Evolutionary conservation across 805 yeast genomes (phyloP), one percentile per base, ranked within the genome.

Genomic region (Metschnikowia gruessii): DNA sequence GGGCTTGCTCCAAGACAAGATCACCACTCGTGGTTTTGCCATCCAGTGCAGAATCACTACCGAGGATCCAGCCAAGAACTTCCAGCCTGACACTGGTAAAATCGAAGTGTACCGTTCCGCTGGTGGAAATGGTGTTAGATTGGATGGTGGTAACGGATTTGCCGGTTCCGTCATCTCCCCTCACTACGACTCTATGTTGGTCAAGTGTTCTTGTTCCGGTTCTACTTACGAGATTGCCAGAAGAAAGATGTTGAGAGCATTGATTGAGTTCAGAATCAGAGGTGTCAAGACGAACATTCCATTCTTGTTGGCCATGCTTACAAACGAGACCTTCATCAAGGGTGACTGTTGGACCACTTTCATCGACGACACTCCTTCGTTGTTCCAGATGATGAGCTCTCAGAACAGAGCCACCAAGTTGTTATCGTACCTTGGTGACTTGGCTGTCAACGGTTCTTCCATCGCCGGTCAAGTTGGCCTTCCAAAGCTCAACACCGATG

Each of bases 231-330:
- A 94, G 75, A 92, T 94, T 60, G 88, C 96, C 42, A 83, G 99
- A 68, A 81, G 99, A 70, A 94, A 94, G 79, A 95, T 94, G 98
- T 79, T 94, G 63, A 82, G 99, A 66, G 86, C 99, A 13, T 79
- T 94, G 65, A 88, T 94, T 58, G 99, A 94, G 74, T 94, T 94
- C 74, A 85, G 99, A 79, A 89, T 94, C 62, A 85, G 99, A 76
- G 99, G 99, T 67, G 99, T 94, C 60, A 94, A 94, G 77, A 94
- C 99, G 48, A 94, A 94, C 73, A 95, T 94, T 57, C 98, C 99
- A 28, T 94, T 94, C 77, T 74, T 94, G 69, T 77, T 94, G 61
- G 94, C 98, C 13, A 69, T 94, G 53, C 77, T 94, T 63, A 94
- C 97, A 51, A 83, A 94, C 68, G 92, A 86, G 46, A 87, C 91